These are phyloP conservation scores for thale cress (Arabidopsis thaliana) DNA, from an alignment of 345 rosid species.

Conservation along the genomic window DNA sequence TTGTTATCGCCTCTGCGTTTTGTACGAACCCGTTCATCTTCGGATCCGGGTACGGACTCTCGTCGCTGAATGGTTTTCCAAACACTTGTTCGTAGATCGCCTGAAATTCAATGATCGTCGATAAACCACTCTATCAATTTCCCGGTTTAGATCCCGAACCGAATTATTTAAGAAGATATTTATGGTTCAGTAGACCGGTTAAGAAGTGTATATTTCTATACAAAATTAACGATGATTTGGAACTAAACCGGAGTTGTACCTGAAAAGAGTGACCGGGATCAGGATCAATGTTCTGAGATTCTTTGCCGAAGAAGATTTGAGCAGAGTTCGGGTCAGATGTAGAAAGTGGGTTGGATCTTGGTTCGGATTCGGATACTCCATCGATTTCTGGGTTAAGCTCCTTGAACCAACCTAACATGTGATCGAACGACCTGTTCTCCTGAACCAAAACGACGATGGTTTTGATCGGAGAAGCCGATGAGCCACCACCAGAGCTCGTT, in stretches of 20 bases:
- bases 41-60: constrained; percentile 38
- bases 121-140: neutral
- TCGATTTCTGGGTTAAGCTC: constrained; percentile 61
- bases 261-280: constrained; percentile 80
- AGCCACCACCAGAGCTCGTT: constrained; percentile 33
- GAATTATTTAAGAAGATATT: neutral
- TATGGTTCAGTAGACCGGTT: neutral
- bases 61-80: constrained; percentile 53
- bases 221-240: neutral
- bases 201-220: neutral
- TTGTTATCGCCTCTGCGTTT: constrained; percentile 54
- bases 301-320: constrained; percentile 52
- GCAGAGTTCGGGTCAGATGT: constrained; percentile 61
- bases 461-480: constrained; percentile 63
- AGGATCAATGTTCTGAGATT: constrained; percentile 63
- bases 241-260: constrained; percentile 37
- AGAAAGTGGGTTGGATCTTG: constrained; percentile 71
- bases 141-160: constrained; percentile 23
- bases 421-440: constrained; percentile 92
- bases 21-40: constrained; percentile 72
- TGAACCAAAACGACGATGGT: constrained; percentile 78
- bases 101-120: constrained; percentile 11
- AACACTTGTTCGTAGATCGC: constrained; percentile 78
- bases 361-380: constrained; percentile 73
- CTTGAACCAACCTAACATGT: constrained; percentile 94